phyloP scores from a whole-genome alignment of 805 yeast species.

The Barnettozyma vustinii region DNA sequence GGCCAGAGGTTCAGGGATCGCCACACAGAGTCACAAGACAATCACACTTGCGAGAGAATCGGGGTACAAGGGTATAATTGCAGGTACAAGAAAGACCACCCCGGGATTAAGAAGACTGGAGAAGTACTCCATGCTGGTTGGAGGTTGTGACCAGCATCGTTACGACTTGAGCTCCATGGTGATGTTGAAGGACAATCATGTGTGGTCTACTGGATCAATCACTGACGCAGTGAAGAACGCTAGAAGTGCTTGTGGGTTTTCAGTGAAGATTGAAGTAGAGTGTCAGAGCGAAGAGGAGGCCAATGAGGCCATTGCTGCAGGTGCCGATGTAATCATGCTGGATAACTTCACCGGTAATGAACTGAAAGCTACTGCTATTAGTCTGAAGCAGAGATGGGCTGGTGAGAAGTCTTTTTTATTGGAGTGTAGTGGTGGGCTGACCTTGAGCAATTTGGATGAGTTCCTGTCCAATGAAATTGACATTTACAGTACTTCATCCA shows the following conservation, averaged over 20 bases:
- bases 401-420: constrained; percentile 50
- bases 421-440: constrained; percentile 92
- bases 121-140: constrained; percentile 91
- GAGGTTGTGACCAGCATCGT: constrained; percentile 91
- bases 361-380: constrained; percentile 57
- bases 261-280: constrained; percentile 89
- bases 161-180: constrained; percentile 91
- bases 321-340: constrained; percentile 93
- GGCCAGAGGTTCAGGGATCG: constrained; percentile 82
- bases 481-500: constrained; percentile 82
- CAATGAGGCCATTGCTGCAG: constrained; percentile 86
- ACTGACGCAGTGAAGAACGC: constrained; percentile 78
- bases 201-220: constrained; percentile 90
- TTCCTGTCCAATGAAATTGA: constrained; percentile 79
- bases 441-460: constrained; percentile 54
- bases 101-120: constrained; percentile 89
- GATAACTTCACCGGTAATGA: constrained; percentile 76
- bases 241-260: constrained; percentile 77
- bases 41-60: constrained; percentile 54
- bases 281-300: constrained; percentile 84
- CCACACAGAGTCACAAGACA: constrained; percentile 63
- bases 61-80: constrained; percentile 79
- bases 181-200: constrained; percentile 92
- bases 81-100: constrained; percentile 96
- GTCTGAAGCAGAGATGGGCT: constrained; percentile 53